Percentiles rank a stretch among this genome's conserved stretches.
Conservation (phyloP, 208 protist genomes). For the Acanthamoeba castellanii region DNA sequence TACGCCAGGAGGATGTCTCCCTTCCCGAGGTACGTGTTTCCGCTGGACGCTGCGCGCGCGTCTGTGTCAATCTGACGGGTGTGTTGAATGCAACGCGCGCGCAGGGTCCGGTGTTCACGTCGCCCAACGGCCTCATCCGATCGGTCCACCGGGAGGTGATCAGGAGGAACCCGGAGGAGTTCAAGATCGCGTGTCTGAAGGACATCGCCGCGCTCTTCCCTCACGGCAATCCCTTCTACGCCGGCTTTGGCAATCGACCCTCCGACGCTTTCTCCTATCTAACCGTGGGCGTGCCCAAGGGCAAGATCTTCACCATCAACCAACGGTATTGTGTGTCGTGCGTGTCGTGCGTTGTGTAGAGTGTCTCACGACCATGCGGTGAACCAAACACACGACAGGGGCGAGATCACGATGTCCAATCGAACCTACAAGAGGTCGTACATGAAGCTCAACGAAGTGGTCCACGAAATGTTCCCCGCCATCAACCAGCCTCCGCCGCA, state of each 20-base stretch:
- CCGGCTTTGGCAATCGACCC: slow-evolving; percentile 89
- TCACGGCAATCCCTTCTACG: slow-evolving; percentile 84
- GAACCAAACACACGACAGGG: not conserved
- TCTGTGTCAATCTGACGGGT: not conserved
- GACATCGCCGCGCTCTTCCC: slow-evolving; percentile 87
- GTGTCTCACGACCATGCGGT: not conserved
- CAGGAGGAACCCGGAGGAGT: slow-evolving; percentile 88
- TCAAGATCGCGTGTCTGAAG: slow-evolving; percentile 88
- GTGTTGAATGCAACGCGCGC: no score
- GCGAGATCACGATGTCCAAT: slow-evolving; percentile 57
- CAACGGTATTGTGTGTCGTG: not conserved
- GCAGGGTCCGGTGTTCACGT: slow-evolving; percentile 87
- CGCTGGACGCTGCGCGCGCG: not conserved
- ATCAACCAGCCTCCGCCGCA: slow-evolving; percentile 38
- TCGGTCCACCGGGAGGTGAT: slow-evolving; percentile 85
- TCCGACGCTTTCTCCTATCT: slow-evolving; percentile 87
- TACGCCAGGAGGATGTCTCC: slow-evolving; percentile 46
- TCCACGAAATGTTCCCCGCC: slow-evolving; percentile 72
- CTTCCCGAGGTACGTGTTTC: slow-evolving; percentile 56
- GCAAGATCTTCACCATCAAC: slow-evolving; percentile 91
- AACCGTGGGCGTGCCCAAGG: slow-evolving; percentile 86
- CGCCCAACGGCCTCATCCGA: slow-evolving; percentile 86
- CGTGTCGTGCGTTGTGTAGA: not conserved
- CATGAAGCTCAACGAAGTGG: slow-evolving; percentile 75
- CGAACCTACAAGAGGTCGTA: slow-evolving; percentile 66